phyloP scores from a whole-genome alignment of 306 rosid species.

The Potentilla sterilis region DNA sequence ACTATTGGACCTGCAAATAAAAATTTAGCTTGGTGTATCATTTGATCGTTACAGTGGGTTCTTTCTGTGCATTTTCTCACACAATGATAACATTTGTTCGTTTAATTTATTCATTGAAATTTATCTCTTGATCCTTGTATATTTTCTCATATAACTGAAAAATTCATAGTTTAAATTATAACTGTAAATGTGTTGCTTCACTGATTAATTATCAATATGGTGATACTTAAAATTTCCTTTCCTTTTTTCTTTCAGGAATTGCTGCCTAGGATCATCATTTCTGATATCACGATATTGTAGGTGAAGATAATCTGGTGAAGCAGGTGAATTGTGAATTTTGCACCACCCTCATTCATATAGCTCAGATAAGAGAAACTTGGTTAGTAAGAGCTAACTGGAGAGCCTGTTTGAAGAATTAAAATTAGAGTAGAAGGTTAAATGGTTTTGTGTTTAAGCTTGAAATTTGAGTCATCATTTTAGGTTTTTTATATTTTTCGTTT shows the following conservation, averaged over 20 bases:
- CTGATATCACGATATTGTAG: conserved; percentile 61
- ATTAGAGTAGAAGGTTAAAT: conserved; percentile 72
- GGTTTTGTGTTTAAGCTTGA: conserved; percentile 81
- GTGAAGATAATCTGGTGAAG: conserved; percentile 64
- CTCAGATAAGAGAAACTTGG: conserved; percentile 53
- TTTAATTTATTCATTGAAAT: neutral
- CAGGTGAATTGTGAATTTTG: conserved; percentile 82
- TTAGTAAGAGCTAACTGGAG: conserved; percentile 79
- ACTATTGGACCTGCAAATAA: neutral
- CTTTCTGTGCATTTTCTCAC: neutral
- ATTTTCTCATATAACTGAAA: neutral
- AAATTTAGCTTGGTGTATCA: neutral
- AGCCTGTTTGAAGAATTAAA: conserved; percentile 70
- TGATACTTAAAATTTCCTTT: conserved; percentile 26
- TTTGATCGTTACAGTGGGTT: neutral
- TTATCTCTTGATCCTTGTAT: neutral
- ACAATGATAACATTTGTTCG: neutral
- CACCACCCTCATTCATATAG: conserved; percentile 59
- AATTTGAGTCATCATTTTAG: conserved; percentile 65
- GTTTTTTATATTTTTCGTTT: conserved; percentile 26
- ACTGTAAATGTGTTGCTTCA: neutral
- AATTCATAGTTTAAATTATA: neutral
- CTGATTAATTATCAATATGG: neutral
- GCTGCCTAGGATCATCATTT: conserved; percentile 63
- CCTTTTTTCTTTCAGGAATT: conserved; percentile 57